Percentiles rank a stretch among this genome's conserved stretches.
phyloP scores from a whole-genome alignment of 495 filamentous ascomycete species.

The Penicillium cinerascens region DNA sequence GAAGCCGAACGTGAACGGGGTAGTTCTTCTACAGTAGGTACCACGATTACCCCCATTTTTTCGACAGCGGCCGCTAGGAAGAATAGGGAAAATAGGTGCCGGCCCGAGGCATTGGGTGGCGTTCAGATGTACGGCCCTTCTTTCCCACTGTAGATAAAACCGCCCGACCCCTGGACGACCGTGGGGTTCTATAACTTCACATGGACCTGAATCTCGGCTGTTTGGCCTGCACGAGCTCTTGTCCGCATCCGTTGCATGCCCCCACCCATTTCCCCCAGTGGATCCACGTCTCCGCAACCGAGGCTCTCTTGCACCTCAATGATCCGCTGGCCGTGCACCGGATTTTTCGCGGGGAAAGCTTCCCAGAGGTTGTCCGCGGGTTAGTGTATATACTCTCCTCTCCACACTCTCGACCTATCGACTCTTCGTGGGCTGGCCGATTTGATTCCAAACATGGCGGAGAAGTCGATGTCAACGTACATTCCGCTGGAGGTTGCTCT shows the following conservation, averaged over 20 bases:
- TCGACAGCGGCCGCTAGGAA: too few species aligned
- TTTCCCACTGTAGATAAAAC: not conserved
- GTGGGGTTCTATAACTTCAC: conserved; percentile 8
- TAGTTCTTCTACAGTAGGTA: too few species aligned
- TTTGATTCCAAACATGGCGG: conserved; percentile 20
- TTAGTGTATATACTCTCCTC: not conserved
- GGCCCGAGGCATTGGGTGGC: too few species aligned
- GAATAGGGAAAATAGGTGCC: too few species aligned
- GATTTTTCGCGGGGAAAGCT: not conserved
- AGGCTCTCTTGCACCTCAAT: conserved; percentile 3
- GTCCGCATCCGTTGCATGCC: not conserved
- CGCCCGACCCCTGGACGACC: not conserved
- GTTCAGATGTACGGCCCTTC: too few species aligned
- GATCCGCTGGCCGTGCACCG: not conserved
- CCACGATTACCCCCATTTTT: too few species aligned
- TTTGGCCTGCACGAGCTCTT: not conserved
- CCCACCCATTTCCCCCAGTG: not conserved
- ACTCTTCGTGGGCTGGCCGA: not conserved
- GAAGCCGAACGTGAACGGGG: too few species aligned
- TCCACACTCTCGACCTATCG: not conserved
- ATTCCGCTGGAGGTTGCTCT: conserved; percentile 44
- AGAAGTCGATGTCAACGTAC: conserved; percentile 20
- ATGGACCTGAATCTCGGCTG: conserved; percentile 23
- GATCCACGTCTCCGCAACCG: conserved; percentile 5
- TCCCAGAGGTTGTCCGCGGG: too few species aligned